A percentile compares a stretch with the other conserved stretches of the same genome.
Conservation (phyloP, 73 alveolate species). For the Durusdinium trenchii region DNA sequence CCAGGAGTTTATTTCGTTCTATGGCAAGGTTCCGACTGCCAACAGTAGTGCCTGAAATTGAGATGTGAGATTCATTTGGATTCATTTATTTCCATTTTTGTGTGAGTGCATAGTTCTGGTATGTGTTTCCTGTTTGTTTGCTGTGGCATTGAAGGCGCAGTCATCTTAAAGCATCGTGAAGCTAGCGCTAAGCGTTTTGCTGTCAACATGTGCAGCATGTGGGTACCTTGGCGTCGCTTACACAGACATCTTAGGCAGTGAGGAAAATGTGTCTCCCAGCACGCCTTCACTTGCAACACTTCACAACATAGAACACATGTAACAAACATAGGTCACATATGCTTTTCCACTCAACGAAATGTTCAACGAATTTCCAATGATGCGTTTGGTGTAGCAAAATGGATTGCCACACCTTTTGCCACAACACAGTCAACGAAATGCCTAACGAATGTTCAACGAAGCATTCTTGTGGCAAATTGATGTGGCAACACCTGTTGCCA, state of each 20-base stretch:
- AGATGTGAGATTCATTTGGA: background rate
- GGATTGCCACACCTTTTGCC: too few relatives aligned
- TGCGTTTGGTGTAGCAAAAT: too few relatives aligned
- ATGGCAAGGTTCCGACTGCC: too few relatives aligned
- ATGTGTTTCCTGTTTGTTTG: background rate
- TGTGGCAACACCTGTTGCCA: too few relatives aligned
- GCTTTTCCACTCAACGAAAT: background rate
- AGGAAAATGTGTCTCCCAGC: background rate
- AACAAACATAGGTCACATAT: background rate
- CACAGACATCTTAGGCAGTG: background rate
- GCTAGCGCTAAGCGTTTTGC: background rate
- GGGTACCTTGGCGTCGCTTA: background rate
- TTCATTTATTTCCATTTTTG: too few relatives aligned
- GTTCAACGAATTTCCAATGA: background rate
- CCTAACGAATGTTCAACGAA: constrained; percentile 18
- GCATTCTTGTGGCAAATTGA: background rate
- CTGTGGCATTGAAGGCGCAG: background rate
- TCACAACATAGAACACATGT: background rate
- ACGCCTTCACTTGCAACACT: background rate
- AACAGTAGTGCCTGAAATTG: background rate
- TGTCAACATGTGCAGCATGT: background rate
- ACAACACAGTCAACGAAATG: background rate
- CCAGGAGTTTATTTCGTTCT: background rate
- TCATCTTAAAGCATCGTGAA: too few relatives aligned
- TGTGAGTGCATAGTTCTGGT: background rate